A percentile compares a stretch with the other conserved stretches of the same genome.
Evolutionary conservation across 306 rosid species (phyloP).

Genomic region (Oxytropis ochrocephala): DNA sequence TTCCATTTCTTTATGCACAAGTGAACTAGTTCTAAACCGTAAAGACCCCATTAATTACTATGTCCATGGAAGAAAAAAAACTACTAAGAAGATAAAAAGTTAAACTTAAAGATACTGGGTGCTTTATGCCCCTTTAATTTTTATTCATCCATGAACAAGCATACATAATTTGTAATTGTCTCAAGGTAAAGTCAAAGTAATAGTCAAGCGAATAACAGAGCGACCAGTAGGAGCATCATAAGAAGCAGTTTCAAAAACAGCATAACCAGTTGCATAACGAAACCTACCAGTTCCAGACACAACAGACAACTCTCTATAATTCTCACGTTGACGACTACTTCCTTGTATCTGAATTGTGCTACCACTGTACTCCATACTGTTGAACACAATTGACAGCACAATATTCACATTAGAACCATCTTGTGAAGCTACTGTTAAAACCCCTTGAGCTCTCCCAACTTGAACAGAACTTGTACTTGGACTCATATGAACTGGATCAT

Average conservation of each 20-base stretch:
- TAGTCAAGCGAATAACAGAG: conserved; percentile 14
- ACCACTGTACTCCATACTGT: conserved; percentile 1
- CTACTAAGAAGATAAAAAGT: too few species aligned
- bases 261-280: conserved; percentile 40
- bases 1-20: too few species aligned
- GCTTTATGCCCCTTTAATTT: too few species aligned
- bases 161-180: not conserved
- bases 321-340: conserved; percentile 20
- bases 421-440: not conserved
- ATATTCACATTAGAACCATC: conserved; percentile 19
- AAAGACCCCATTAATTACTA: too few species aligned
- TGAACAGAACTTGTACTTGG: not conserved
- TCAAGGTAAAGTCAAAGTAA: conserved; percentile 7
- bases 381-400: conserved; percentile 32
- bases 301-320: conserved; percentile 31
- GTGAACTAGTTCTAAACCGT: too few species aligned
- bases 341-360: conserved; percentile 38
- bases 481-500: conserved; percentile 16
- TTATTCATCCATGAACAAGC: too few species aligned
- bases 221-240: conserved; percentile 21
- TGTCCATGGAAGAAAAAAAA: too few species aligned
- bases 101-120: too few species aligned
- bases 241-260: not conserved
- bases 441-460: conserved; percentile 33
- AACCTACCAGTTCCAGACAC: conserved; percentile 53